Conservation (phyloP, 176 grass and related monocot species). For the Poa annua region DNA sequence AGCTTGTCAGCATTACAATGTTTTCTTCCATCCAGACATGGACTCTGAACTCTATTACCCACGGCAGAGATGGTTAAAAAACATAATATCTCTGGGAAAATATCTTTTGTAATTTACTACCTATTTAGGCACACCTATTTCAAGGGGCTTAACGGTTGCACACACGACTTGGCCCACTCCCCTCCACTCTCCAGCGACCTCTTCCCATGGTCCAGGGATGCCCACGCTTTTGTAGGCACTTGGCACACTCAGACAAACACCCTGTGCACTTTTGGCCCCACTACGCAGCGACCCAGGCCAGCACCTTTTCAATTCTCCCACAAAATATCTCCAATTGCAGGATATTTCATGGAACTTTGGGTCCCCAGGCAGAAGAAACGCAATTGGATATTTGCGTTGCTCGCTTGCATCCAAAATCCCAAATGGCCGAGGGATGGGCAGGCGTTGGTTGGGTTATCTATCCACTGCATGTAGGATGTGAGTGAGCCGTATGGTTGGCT, state of each 20-base stretch:
- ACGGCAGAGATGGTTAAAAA: neutral
- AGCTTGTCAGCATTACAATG: too few relatives aligned
- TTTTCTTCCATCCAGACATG: too few relatives aligned
- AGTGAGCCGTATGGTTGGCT: slow-evolving; percentile 39
- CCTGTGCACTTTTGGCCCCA: slow-evolving; percentile 44
- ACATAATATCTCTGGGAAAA: slow-evolving; percentile 9
- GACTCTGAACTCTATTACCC: too few relatives aligned
- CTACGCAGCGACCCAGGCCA: slow-evolving; percentile 5
- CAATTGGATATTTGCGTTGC: slow-evolving; percentile 42
- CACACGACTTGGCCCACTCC: slow-evolving; percentile 25
- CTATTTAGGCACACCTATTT: slow-evolving; percentile 39
- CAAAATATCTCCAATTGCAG: slow-evolving; percentile 20
- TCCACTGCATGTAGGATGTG: slow-evolving; percentile 28
- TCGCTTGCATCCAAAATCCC: neutral
- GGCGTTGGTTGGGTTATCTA: slow-evolving; percentile 37
- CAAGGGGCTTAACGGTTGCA: slow-evolving; percentile 1
- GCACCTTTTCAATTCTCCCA: slow-evolving; percentile 1
- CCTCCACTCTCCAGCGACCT: slow-evolving; percentile 22
- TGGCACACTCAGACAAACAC: neutral
- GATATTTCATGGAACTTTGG: slow-evolving; percentile 45
- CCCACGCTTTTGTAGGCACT: slow-evolving; percentile 26
- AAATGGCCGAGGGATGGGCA: slow-evolving; percentile 23
- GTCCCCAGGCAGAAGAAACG: slow-evolving; percentile 17
- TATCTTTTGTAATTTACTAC: neutral
- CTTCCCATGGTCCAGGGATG: slow-evolving; percentile 38